phyloP scores from a whole-genome alignment of 1,284 basidiomycete species.

The Meira nashicola region DNA sequence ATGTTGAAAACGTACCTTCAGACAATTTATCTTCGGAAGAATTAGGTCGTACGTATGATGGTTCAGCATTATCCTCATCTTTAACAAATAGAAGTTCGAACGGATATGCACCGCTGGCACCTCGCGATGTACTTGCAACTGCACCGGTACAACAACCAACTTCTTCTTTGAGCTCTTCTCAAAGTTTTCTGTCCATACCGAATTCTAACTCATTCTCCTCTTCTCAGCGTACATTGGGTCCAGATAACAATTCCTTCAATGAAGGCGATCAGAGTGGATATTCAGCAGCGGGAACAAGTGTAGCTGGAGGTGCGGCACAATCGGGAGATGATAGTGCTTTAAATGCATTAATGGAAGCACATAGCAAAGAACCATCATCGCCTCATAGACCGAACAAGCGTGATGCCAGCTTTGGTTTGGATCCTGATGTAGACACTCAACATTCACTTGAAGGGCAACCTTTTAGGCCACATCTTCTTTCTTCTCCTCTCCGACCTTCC shows the following conservation, averaged over 20 bases:
- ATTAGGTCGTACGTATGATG: background rate
- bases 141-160: background rate
- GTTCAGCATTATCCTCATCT: too few relatives aligned
- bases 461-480: background rate
- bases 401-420: constrained; percentile 11
- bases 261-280: background rate
- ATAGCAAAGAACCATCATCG: background rate
- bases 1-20: background rate
- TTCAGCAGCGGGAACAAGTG: background rate
- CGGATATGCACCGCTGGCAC: background rate
- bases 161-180: background rate
- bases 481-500: background rate
- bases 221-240: background rate
- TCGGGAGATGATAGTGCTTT: constrained; percentile 10
- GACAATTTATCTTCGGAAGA: background rate
- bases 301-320: background rate
- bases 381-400: constrained; percentile 1
- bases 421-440: constrained; percentile 10
- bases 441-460: background rate
- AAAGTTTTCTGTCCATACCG: background rate
- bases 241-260: background rate
- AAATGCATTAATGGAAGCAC: constrained; percentile 10
- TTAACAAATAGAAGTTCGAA: background rate
- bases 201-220: too few relatives aligned
- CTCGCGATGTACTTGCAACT: background rate